phyloP scores from a whole-genome alignment of 768 basidiomycete species.

The Tricholoma furcatifolium region DNA sequence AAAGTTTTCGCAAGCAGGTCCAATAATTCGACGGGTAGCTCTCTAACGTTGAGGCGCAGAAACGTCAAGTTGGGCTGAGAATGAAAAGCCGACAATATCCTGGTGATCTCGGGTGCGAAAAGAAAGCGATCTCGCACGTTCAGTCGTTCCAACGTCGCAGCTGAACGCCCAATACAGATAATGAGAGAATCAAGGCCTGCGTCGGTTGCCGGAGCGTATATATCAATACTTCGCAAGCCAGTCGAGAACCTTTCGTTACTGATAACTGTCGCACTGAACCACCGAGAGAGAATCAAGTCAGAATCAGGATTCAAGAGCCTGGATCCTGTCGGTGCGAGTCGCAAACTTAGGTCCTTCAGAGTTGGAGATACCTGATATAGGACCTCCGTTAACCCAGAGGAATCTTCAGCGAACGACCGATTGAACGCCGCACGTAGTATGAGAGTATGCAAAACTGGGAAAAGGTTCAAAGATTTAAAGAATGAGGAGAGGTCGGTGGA shows the following conservation, averaged over 20 bases:
- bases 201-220: constrained; percentile 38
- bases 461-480: constrained; percentile 30
- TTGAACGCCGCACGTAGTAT: constrained; percentile 40
- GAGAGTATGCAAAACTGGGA: constrained; percentile 32
- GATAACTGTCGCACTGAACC: constrained; percentile 30
- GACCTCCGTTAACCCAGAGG: constrained; percentile 33
- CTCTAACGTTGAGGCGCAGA: constrained; percentile 34
- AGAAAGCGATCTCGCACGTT: constrained; percentile 42
- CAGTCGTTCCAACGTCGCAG: constrained; percentile 30
- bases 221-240: constrained; percentile 30
- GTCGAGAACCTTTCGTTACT: constrained; percentile 27
- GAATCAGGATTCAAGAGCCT: constrained; percentile 26
- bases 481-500: constrained; percentile 39
- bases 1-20: constrained; percentile 31
- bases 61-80: constrained; percentile 23
- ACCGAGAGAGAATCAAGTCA: constrained; percentile 33
- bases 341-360: constrained; percentile 34
- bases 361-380: constrained; percentile 28
- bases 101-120: constrained; percentile 26
- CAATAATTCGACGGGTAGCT: constrained; percentile 30
- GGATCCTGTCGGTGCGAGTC: constrained; percentile 36
- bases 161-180: constrained; percentile 28
- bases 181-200: constrained; percentile 34
- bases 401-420: constrained; percentile 31
- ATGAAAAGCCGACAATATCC: constrained; percentile 24